Evolutionary conservation across 1,139 yeast genomes (phyloP).

Genomic region (Insectozyma bohioensis): DNA sequence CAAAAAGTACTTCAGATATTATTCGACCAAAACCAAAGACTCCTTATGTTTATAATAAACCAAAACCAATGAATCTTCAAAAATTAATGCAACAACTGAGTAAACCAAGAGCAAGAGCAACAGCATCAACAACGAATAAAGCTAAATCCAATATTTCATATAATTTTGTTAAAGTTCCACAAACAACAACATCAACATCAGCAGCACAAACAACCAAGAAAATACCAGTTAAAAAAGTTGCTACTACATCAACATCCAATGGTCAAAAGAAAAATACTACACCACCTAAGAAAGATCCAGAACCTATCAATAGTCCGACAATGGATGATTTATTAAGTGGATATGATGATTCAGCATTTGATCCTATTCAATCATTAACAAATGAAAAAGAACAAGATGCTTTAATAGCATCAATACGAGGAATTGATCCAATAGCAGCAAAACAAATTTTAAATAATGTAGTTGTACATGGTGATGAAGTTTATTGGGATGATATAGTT

Average conservation of each 20-base stretch:
- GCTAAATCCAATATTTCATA: conserved; percentile 30
- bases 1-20: conserved; percentile 13
- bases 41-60: conserved; percentile 39
- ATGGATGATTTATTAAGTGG: conserved; percentile 31
- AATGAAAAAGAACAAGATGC: conserved; percentile 67
- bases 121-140: conserved; percentile 10
- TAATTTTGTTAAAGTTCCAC: conserved; percentile 24
- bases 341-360: conserved; percentile 16
- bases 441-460: conserved; percentile 84
- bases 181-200: conserved; percentile 10
- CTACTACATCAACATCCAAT: conserved; percentile 7
- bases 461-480: conserved; percentile 92
- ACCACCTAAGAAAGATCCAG: conserved; percentile 6
- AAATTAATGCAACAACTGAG: conserved; percentile 19
- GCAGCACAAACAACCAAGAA: conserved; percentile 1
- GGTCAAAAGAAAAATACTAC: too few species aligned
- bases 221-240: conserved; percentile 2
- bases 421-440: conserved; percentile 42
- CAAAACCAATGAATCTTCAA: conserved; percentile 40
- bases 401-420: conserved; percentile 37
- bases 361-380: conserved; percentile 24
- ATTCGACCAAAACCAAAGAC: conserved; percentile 15
- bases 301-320: conserved; percentile 17
- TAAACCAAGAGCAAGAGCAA: conserved; percentile 19
- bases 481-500: conserved; percentile 95